These are phyloP conservation scores for Crataegus laevigata DNA, from an alignment of 306 rosid genomes.

Conservation along the genomic window DNA sequence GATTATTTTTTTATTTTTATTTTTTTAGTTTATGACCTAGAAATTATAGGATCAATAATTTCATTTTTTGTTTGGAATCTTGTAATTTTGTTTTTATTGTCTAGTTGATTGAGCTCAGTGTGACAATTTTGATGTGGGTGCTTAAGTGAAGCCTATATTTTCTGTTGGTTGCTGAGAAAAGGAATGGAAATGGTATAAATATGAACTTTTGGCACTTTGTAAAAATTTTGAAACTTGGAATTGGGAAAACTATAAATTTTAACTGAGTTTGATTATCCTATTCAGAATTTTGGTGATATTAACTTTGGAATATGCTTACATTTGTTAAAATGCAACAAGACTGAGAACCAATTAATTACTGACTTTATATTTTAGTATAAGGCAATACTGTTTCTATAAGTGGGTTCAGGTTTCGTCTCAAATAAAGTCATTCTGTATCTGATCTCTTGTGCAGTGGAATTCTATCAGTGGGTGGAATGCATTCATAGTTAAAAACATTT, in stretches of 20 bases:
- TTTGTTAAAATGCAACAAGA: background rate
- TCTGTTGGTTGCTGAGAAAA: background rate
- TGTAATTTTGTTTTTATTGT: background rate
- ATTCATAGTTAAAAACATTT: conserved; percentile 14
- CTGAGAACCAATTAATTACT: background rate
- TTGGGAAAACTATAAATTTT: background rate
- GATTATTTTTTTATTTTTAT: background rate
- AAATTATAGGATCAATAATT: too few relatives aligned
- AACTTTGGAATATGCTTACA: background rate
- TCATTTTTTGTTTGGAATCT: background rate
- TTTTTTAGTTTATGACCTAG: background rate
- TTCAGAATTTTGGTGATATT: background rate
- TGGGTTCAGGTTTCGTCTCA: background rate
- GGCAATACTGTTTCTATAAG: background rate
- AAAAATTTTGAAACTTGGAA: background rate
- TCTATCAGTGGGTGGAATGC: background rate
- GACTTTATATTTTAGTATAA: background rate
- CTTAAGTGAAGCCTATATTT: background rate
- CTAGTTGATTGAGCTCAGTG: background rate
- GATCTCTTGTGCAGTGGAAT: background rate
- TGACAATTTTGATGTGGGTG: background rate
- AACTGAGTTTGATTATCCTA: background rate
- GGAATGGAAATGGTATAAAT: background rate
- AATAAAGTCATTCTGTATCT: background rate
- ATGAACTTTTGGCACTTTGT: background rate